Evolutionary conservation across 495 filamentous ascomycete genomes (phyloP).

Genomic region (Neurospora tetrasperma): DNA sequence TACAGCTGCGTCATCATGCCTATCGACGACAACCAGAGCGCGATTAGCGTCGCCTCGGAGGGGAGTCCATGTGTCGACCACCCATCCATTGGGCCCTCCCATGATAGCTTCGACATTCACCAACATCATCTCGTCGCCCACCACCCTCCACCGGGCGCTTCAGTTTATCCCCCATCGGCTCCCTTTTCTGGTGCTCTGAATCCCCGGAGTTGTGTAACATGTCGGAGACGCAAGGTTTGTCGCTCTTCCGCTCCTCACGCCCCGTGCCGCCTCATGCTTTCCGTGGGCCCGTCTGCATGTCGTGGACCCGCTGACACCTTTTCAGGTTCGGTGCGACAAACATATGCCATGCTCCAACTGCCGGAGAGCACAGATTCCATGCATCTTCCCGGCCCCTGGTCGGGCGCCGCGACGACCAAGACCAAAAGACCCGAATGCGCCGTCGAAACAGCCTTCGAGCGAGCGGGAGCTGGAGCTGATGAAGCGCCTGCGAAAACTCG

Average conservation of each 20-base stretch:
- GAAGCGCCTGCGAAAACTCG: conserved; percentile 64
- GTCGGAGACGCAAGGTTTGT: conserved; percentile 68
- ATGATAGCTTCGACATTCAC: conserved; percentile 45
- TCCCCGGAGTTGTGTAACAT: conserved; percentile 73
- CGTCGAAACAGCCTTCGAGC: conserved; percentile 38
- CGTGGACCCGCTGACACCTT: conserved; percentile 2
- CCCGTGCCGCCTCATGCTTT: not conserved
- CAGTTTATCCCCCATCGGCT: conserved; percentile 34
- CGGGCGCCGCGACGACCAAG: conserved; percentile 64
- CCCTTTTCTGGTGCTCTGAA: conserved; percentile 36
- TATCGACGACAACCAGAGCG: conserved; percentile 8
- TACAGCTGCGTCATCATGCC: conserved; percentile 2
- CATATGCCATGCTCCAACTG: conserved; percentile 77
- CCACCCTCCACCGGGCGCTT: conserved; percentile 56
- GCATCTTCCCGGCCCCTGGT: conserved; percentile 74
- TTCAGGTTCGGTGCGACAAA: conserved; percentile 64
- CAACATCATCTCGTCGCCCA: conserved; percentile 50
- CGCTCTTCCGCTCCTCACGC: not conserved
- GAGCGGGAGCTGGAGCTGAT: conserved; percentile 64
- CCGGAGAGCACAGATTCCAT: conserved; percentile 64
- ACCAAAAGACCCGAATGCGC: conserved; percentile 45
- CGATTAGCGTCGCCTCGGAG: conserved; percentile 2
- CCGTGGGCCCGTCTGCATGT: not conserved
- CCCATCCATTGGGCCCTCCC: conserved; percentile 6
- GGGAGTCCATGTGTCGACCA: conserved; percentile 10